These are phyloP conservation scores for Neurospora sp. DNA, from an alignment of 2,329 filamentous ascomycete genomes.

Conservation along the genomic window DNA sequence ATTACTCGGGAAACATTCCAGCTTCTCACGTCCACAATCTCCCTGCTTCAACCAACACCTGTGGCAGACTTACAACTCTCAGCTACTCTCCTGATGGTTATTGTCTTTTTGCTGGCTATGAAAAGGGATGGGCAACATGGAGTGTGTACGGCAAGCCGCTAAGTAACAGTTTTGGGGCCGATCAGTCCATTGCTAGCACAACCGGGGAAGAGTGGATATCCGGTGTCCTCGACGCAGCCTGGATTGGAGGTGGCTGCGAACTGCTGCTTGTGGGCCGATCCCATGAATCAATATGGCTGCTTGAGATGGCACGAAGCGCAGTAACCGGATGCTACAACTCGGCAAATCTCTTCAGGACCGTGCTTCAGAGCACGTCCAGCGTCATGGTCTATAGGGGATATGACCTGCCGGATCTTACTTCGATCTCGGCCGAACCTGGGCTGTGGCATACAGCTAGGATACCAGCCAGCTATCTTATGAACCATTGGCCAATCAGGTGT, in stretches of 20 bases:
- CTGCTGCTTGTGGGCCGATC: slow-evolving; percentile 62
- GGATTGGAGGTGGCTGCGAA: slow-evolving; percentile 82
- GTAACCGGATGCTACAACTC: slow-evolving; percentile 84
- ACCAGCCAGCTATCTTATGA: slow-evolving; percentile 71
- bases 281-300: slow-evolving; percentile 70
- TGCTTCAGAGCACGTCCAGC: slow-evolving; percentile 79
- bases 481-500: slow-evolving; percentile 88
- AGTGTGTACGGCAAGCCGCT: slow-evolving; percentile 92
- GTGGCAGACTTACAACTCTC: slow-evolving; percentile 64
- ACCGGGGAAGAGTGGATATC: slow-evolving; percentile 80
- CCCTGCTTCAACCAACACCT: slow-evolving; percentile 54
- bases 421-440: slow-evolving; percentile 82
- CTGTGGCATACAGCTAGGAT: slow-evolving; percentile 93
- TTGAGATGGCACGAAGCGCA: slow-evolving; percentile 93
- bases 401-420: slow-evolving; percentile 79
- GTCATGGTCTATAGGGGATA: slow-evolving; percentile 92
- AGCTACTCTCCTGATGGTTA: slow-evolving; percentile 93
- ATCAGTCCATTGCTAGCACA: slow-evolving; percentile 49
- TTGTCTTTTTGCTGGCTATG: slow-evolving; percentile 87
- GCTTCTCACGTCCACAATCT: slow-evolving; percentile 68
- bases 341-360: slow-evolving; percentile 79
- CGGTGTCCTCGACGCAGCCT: slow-evolving; percentile 66
- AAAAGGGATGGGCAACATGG: slow-evolving; percentile 91
- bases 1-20: slow-evolving; percentile 89
- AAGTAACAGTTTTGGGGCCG: slow-evolving; percentile 70